These are phyloP conservation scores for Apium graveolens DNA, from an alignment of 129 eudicot species.

Conservation along the genomic window DNA sequence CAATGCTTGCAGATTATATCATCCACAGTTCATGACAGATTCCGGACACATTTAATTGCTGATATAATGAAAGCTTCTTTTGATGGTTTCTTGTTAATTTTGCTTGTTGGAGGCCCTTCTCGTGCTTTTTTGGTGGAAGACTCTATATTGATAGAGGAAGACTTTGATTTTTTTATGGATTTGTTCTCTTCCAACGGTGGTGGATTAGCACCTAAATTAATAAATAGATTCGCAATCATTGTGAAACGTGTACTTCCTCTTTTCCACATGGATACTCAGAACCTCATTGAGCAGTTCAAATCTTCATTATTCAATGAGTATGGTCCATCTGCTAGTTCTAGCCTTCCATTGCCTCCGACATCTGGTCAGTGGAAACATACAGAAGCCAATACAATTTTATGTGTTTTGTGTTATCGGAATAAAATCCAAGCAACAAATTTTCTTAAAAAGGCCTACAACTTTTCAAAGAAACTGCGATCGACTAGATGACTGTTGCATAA, in stretches of 20 bases:
- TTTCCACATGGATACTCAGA: slow-evolving; percentile 53
- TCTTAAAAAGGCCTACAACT: slow-evolving; percentile 81
- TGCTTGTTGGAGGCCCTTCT: slow-evolving; percentile 89
- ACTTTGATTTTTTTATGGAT: slow-evolving; percentile 62
- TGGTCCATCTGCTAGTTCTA: slow-evolving; percentile 73
- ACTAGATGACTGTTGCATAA: neutral
- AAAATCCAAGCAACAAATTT: slow-evolving; percentile 80
- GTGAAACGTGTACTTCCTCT: slow-evolving; percentile 70
- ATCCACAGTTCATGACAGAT: slow-evolving; percentile 60
- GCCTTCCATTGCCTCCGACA: slow-evolving; percentile 87
- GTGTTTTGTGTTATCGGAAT: slow-evolving; percentile 80
- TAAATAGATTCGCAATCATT: slow-evolving; percentile 56
- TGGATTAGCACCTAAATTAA: slow-evolving; percentile 71
- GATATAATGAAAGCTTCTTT: slow-evolving; percentile 84
- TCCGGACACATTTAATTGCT: slow-evolving; percentile 65
- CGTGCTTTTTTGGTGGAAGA: slow-evolving; percentile 63
- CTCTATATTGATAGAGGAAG: slow-evolving; percentile 65
- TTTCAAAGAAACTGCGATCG: slow-evolving; percentile 66
- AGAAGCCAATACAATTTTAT: slow-evolving; percentile 77
- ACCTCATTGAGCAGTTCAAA: slow-evolving; percentile 58
- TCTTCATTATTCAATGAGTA: slow-evolving; percentile 54
- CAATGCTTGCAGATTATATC: slow-evolving; percentile 49
- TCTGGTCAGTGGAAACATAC: slow-evolving; percentile 84
- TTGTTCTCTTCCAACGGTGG: slow-evolving; percentile 89
- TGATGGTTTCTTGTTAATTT: slow-evolving; percentile 77